phyloP scores from a whole-genome alignment of 257 asterid species.

The Solanum rostratum region DNA sequence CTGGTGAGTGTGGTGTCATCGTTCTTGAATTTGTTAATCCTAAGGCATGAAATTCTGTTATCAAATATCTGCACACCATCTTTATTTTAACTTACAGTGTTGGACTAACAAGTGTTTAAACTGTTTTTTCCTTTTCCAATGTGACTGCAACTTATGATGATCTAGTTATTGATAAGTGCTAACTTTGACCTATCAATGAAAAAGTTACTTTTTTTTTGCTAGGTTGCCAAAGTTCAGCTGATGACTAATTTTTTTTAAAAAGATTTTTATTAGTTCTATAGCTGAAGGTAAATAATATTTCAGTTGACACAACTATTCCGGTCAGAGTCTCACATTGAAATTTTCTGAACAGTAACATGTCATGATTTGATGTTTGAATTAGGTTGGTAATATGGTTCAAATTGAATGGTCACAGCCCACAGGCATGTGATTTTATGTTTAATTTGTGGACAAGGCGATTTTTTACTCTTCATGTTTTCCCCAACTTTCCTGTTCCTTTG shows the following conservation, averaged over 20 bases:
- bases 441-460: neutral
- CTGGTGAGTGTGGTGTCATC: constrained; percentile 42
- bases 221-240: neutral
- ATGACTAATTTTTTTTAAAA: neutral
- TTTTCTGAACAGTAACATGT: neutral
- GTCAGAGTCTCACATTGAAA: neutral
- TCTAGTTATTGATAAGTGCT: neutral
- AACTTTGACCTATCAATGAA: neutral
- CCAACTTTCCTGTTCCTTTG: neutral
- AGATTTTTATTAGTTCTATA: neutral
- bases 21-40: neutral
- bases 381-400: neutral
- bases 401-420: neutral
- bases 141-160: neutral
- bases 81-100: neutral
- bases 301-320: neutral
- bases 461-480: neutral
- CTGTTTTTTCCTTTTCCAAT: neutral
- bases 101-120: neutral
- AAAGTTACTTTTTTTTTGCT: neutral
- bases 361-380: neutral
- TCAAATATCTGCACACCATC: neutral
- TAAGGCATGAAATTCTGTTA: neutral
- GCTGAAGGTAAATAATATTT: neutral
- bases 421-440: neutral